phyloP scores from a whole-genome alignment of 2,329 filamentous ascomycete genomes.

The Cercospora brassicicola region DNA sequence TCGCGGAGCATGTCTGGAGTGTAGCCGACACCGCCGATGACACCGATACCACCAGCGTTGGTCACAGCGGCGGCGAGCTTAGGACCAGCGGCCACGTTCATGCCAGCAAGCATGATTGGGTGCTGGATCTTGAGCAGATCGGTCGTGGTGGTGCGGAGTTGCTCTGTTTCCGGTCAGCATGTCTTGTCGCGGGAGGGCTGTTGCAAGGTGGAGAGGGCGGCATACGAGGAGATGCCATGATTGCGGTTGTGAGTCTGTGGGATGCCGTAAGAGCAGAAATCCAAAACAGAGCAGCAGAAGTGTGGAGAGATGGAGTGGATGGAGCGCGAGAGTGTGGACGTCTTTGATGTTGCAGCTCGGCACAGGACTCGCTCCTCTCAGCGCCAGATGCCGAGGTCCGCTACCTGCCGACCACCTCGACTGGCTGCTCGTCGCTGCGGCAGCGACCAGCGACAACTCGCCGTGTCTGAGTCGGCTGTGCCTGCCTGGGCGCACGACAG shows the following conservation, averaged over 20 bases:
- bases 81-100: conserved; percentile 97
- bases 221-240: conserved; percentile 78
- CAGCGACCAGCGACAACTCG: neutral
- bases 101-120: conserved; percentile 90
- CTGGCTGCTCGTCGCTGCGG: neutral
- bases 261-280: neutral
- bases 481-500: neutral
- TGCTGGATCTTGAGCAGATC: conserved; percentile 98
- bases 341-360: conserved; percentile 3
- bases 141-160: conserved; percentile 86
- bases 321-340: neutral
- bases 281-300: neutral
- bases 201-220: conserved; percentile 26
- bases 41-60: conserved; percentile 93
- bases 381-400: neutral
- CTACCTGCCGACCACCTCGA: neutral
- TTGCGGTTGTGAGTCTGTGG: conserved; percentile 28
- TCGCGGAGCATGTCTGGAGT: conserved; percentile 96
- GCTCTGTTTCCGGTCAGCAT: conserved; percentile 55
- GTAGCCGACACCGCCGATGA: conserved; percentile 93
- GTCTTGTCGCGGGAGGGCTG: neutral
- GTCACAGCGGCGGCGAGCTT: conserved; percentile 95
- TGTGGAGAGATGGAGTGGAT: neutral
- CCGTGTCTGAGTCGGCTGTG: neutral
- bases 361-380: neutral